Base-by-base conservation (phyloP, 2,329 filamentous ascomycete species). In the Aspergillus cejpii region DNA sequence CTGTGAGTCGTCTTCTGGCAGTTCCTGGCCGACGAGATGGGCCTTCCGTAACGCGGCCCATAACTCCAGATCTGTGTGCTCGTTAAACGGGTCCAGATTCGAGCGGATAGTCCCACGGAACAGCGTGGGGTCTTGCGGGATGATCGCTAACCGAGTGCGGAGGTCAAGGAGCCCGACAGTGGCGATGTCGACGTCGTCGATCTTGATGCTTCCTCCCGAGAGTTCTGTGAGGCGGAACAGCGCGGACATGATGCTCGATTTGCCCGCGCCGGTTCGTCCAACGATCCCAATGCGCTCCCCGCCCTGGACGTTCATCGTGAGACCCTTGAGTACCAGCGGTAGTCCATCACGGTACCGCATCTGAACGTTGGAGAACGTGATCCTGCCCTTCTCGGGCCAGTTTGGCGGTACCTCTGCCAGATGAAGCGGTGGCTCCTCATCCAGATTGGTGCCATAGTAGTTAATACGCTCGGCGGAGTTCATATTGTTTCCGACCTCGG, bases 401-500 rank as follows among this genome's bases (percentile, higher is more conserved):
- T 76, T 76, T 1, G 79, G 71, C 14, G 81, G 79, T 2, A 95
- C 79, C 4, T 89, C 79, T 34, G 65, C 68, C 26, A 87, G 83
- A 57, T 90, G 85, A 1, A 90, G 74, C 0, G 90, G 87, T 0
- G 91, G 87, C 66, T 97, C 92, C 62, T 95, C 85, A 51, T 94
- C 89, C 3, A 98, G 78, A 55, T 87, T 69, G 1, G 80, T 87
- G 43, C 87, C 90, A 63, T 97, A 97, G 71, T 94, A 88, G 63
- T 89, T 82, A 26, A 97, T 75, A 39, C 92, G 84, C 69, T 97
- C 91, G 0, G 94, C 92, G 0, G 90, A 84, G 64, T 96, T 97
- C 91, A 97, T 97, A 61, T 90, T 88, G 68, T 96, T 97, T 67
- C 97, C 91, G 6, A 97, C 88, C 66, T 96, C 91, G 20, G 91